Base-by-base conservation (phyloP, 2,329 filamentous ascomycete species). In the Cryphonectria carpinicola region DNA sequence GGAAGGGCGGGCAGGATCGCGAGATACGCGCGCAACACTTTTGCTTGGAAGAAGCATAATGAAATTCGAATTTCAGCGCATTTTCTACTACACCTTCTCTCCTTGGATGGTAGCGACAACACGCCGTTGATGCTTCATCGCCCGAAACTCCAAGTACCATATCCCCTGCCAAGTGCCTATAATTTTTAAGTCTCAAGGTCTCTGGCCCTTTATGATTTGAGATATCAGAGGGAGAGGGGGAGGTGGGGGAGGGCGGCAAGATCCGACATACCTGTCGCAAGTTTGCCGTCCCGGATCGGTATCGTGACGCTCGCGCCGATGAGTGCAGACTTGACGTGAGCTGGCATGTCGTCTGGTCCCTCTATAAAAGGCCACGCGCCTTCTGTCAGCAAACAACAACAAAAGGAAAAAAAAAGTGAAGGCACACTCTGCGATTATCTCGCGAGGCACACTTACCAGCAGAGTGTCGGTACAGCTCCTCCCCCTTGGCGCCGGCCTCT, bases 41-140 rank as follows among this genome's bases (percentile, higher is more conserved):
- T 41, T 17, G 46, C n/a, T 14, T 52, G 39, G 3, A 35, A 64
- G 25, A 11, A 11, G 35, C n/a, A 54, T n/a, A 49, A 41, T 41
- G 32, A 56, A 54, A 11, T 14, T 56, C 11, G 4, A 54, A 4
- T 28, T 41, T n/a, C 11, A 13, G 32, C 32, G 68, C 37, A 17
- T 22, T 7, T 46, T 25, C 78, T 74, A 84, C 78, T 74, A 84
- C 67, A 83, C 83, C 80, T 90, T 90, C 83, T 98, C 93, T 60
- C 95, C 96, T 81, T 98, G 95, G 73, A 98, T 97, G 1, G 96
- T 98, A 68, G 95, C 95, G 73, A 99, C 91, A 17, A 98, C 88
- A 79, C 90, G 92, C 77, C 96, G 88, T 74, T 89, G 85, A 81
- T 98, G 95, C 81, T 89, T 93, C 75, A 84, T 84, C 13, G 85